Evolutionary conservation across 2,329 filamentous ascomycete genomes (phyloP).

Genomic region (Plectosphaerella sp.): DNA sequence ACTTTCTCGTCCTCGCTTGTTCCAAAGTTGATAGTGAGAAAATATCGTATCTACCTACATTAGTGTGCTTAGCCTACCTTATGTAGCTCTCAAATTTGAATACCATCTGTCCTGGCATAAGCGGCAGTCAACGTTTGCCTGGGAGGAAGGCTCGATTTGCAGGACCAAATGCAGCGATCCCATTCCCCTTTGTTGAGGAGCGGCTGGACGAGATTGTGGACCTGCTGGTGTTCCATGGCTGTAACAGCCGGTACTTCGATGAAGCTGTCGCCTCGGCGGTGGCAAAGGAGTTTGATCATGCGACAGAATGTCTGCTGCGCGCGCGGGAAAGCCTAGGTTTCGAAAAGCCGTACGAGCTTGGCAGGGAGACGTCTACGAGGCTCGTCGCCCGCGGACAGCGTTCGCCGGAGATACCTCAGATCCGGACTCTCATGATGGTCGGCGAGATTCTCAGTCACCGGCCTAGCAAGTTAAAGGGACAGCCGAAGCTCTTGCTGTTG

Average conservation of each 20-base stretch:
- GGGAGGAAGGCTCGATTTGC: not conserved
- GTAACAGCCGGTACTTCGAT: not conserved
- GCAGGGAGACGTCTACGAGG: not conserved
- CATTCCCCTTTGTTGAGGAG: conserved; percentile 15
- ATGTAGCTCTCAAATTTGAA: no score
- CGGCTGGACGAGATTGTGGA: conserved; percentile 17
- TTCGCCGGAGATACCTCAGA: conserved; percentile 4
- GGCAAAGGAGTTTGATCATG: not conserved
- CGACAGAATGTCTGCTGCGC: not conserved
- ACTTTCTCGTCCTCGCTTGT: no score
- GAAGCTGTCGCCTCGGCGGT: not conserved
- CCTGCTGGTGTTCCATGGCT: conserved; percentile 11
- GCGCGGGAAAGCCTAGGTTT: not conserved
- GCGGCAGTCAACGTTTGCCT: not conserved
- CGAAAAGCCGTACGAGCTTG: not conserved
- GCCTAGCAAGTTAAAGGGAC: no score
- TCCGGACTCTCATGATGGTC: not conserved
- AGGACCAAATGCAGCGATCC: conserved; percentile 2
- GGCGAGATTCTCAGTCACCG: no score
- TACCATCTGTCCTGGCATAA: not conserved
- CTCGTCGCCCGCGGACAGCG: conserved; percentile 8
- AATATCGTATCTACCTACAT: no score
- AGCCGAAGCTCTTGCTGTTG: conserved; percentile 17
- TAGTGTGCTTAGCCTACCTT: no score
- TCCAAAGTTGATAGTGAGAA: no score